phyloP scores from a whole-genome alignment of 2,329 filamentous ascomycete species.

The Talaromyces sp. region DNA sequence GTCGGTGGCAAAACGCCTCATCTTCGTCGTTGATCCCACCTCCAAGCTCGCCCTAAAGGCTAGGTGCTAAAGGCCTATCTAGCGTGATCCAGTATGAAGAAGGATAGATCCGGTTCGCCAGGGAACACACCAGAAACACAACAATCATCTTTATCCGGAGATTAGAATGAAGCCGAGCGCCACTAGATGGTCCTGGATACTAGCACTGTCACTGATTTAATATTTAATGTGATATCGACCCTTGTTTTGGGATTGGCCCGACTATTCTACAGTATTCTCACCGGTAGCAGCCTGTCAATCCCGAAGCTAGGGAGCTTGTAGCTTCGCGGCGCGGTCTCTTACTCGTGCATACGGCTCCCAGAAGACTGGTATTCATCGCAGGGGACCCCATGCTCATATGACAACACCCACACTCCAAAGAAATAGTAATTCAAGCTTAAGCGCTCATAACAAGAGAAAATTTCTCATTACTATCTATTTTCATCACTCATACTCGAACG shows the following conservation, averaged over 20 bases:
- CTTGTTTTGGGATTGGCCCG: neutral
- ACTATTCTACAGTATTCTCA: neutral
- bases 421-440: neutral
- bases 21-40: neutral
- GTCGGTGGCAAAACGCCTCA: neutral
- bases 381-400: neutral
- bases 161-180: neutral
- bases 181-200: neutral
- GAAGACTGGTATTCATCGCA: neutral
- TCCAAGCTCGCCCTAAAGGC: neutral
- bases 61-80: neutral
- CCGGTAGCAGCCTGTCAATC: neutral
- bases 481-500: constrained; percentile 13
- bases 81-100: neutral
- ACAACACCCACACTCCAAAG: neutral
- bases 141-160: constrained; percentile 2
- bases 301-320: neutral
- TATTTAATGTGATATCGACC: neutral
- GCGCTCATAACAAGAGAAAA: neutral
- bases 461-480: constrained; percentile 18
- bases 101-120: neutral
- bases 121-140: neutral
- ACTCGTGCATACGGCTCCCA: neutral
- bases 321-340: neutral
- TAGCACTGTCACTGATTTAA: neutral